These are phyloP conservation scores for Exobasidium rhododendri DNA, from an alignment of 1,284 basidiomycete genomes.

Conservation along the genomic window DNA sequence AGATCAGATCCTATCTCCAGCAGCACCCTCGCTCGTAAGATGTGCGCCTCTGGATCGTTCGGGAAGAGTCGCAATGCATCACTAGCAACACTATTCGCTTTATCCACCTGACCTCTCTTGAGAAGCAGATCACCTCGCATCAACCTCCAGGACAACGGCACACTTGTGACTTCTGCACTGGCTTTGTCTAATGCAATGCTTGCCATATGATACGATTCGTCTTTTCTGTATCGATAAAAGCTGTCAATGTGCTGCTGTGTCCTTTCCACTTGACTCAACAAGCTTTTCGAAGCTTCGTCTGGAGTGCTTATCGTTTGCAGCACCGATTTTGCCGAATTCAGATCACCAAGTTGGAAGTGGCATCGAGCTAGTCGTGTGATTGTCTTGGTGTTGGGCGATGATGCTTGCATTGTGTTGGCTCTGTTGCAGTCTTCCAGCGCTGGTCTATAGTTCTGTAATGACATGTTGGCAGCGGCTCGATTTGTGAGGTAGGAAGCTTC, in stretches of 20 bases:
- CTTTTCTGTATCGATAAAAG: slow-evolving; percentile 66
- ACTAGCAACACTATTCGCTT: slow-evolving; percentile 57
- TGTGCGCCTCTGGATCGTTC: slow-evolving; percentile 75
- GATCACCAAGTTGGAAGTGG: slow-evolving; percentile 42
- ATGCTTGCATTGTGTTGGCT: slow-evolving; percentile 65
- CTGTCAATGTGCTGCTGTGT: slow-evolving; percentile 33
- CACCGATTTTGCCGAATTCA: slow-evolving; percentile 26
- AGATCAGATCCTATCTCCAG: slow-evolving; percentile 70
- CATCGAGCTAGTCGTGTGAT: slow-evolving; percentile 42
- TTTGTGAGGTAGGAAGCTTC: slow-evolving; percentile 78
- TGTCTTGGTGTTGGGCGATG: slow-evolving; percentile 36
- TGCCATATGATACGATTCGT: slow-evolving; percentile 58
- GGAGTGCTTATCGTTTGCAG: slow-evolving; percentile 19
- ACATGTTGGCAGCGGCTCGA: slow-evolving; percentile 80
- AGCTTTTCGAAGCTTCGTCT: slow-evolving; percentile 17
- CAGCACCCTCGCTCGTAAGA: slow-evolving; percentile 73
- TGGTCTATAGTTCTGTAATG: slow-evolving; percentile 68
- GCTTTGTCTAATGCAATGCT: slow-evolving; percentile 45
- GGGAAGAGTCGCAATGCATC: slow-evolving; percentile 70
- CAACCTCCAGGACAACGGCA: slow-evolving; percentile 32
- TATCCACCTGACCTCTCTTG: slow-evolving; percentile 39
- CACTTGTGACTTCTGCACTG: slow-evolving; percentile 27
- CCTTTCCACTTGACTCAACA: slow-evolving; percentile 30
- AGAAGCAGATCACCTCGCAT: slow-evolving; percentile 32
- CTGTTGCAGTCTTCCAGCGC: slow-evolving; percentile 76